Percentiles rank a stretch among this genome's conserved stretches.
These are phyloP conservation scores for button mushroom (Agaricus bisporus) DNA, from an alignment of 768 basidiomycete species.

Conservation along the genomic window DNA sequence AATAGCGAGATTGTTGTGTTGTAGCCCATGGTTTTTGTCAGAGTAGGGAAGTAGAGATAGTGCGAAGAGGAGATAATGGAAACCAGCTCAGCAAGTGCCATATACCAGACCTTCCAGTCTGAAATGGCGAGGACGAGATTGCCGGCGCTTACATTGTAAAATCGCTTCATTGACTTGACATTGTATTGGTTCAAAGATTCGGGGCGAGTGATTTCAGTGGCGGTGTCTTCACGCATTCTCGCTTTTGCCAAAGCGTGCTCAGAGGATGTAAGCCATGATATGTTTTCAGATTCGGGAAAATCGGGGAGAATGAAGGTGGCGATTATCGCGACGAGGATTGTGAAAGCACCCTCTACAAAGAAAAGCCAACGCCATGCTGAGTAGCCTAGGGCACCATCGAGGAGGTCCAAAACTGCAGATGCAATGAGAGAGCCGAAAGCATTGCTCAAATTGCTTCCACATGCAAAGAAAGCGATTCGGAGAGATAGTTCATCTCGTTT, in stretches of 20 bases:
- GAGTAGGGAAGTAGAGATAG: conserved; percentile 71
- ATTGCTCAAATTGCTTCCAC: conserved; percentile 73
- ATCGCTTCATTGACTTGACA: not conserved
- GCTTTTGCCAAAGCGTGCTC: conserved; percentile 51
- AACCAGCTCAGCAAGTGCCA: conserved; percentile 27
- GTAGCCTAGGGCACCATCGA: conserved; percentile 64
- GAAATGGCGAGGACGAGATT: conserved; percentile 55
- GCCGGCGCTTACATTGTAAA: not conserved
- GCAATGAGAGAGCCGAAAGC: conserved; percentile 79
- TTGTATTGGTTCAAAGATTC: conserved; percentile 13
- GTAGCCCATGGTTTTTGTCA: conserved; percentile 64
- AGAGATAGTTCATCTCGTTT: conserved; percentile 64
- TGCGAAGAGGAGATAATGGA: conserved; percentile 56
- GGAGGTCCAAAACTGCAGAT: conserved; percentile 62
- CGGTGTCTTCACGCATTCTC: conserved; percentile 56
- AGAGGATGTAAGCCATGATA: conserved; percentile 47
- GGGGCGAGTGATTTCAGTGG: not conserved
- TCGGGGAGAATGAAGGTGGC: conserved; percentile 68
- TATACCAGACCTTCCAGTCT: conserved; percentile 73
- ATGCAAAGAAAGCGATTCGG: conserved; percentile 61
- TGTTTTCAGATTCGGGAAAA: conserved; percentile 49
- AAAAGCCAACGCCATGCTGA: conserved; percentile 80
- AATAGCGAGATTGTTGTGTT: conserved; percentile 56
- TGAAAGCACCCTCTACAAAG: conserved; percentile 59
- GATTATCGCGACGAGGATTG: conserved; percentile 39